A percentile compares a stretch with the other conserved stretches of the same genome.
These are phyloP conservation scores for Cladorrhinum sp. DNA, from an alignment of 2,329 filamentous ascomycete species.

Conservation along the genomic window DNA sequence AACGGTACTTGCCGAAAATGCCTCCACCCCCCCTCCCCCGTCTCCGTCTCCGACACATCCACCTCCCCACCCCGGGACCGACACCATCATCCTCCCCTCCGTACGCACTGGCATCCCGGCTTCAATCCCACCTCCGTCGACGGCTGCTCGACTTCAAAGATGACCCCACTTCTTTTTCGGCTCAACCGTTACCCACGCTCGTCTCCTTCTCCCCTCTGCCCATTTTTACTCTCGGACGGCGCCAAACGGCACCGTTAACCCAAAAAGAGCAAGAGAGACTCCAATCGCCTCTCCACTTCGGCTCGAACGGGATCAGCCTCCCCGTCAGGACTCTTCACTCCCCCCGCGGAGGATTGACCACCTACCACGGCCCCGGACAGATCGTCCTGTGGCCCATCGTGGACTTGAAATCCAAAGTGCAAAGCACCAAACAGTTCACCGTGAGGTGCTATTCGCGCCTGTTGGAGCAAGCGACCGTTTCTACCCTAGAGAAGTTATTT, in stretches of 20 bases:
- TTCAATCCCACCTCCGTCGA: conserved; percentile 40
- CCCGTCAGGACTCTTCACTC: conserved; percentile 65
- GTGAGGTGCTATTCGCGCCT: conserved; percentile 74
- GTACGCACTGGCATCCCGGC: conserved; percentile 37
- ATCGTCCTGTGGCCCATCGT: conserved; percentile 87
- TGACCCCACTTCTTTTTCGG: conserved; percentile 3
- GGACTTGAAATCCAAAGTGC: conserved; percentile 63
- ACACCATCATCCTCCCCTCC: conserved; percentile 30
- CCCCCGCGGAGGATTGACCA: conserved; percentile 83
- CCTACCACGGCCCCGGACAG: conserved; percentile 93
- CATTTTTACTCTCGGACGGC: conserved; percentile 86
- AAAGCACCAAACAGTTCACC: conserved; percentile 54
- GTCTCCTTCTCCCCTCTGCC: conserved; percentile 80
- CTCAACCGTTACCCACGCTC: conserved; percentile 57
- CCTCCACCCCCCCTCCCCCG: background rate
- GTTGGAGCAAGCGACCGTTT: conserved; percentile 73
- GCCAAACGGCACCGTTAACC: conserved; percentile 58
- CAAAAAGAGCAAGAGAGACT: conserved; percentile 45
- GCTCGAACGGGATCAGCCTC: conserved; percentile 14
- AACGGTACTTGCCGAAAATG: too few species aligned
- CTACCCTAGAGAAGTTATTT: conserved; percentile 54
- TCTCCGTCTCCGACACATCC: conserved; percentile 38
- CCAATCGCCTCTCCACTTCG: conserved; percentile 38
- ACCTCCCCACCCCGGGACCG: conserved; percentile 31
- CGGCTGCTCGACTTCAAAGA: conserved; percentile 49